A percentile compares a stretch with the other conserved stretches of the same genome.
Conservation (phyloP, 2,329 filamentous ascomycete genomes). For the Arthrobotrys sinensis region DNA sequence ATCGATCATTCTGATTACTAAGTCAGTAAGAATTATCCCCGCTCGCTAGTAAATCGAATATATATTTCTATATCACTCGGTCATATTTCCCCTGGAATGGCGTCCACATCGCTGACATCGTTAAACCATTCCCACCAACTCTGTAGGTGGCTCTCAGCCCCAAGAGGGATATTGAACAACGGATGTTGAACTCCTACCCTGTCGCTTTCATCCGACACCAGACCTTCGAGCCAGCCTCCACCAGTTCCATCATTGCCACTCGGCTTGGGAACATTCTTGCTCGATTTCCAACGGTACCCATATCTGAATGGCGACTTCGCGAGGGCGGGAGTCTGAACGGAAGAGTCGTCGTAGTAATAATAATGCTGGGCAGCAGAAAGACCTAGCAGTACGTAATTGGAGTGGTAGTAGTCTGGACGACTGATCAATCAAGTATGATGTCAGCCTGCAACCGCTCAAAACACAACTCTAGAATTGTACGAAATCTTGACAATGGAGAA, state of each 20-base stretch:
- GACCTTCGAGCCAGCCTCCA: constrained; percentile 53
- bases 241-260: constrained; percentile 26
- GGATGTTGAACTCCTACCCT: constrained; percentile 62
- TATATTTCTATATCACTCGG: constrained; percentile 3
- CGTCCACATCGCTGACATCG: constrained; percentile 34
- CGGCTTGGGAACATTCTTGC: constrained; percentile 53
- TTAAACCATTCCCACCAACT: constrained; percentile 59
- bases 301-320: constrained; percentile 41
- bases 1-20: constrained; percentile 23
- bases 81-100: neutral
- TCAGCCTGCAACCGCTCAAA: neutral
- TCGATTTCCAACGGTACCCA: constrained; percentile 49
- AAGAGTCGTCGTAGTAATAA: constrained; percentile 57
- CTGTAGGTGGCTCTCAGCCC: constrained; percentile 49
- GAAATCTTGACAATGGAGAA: neutral
- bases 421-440: constrained; percentile 31
- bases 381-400: constrained; percentile 63
- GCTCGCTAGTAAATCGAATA: neutral
- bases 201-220: constrained; percentile 50
- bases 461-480: neutral
- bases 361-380: constrained; percentile 63
- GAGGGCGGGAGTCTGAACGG: neutral
- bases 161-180: constrained; percentile 63
- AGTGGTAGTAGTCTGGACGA: constrained; percentile 64
- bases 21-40: neutral